Evolutionary conservation across 2,329 filamentous ascomycete genomes (phyloP).

Genomic region (Ophiostoma sp.): DNA sequence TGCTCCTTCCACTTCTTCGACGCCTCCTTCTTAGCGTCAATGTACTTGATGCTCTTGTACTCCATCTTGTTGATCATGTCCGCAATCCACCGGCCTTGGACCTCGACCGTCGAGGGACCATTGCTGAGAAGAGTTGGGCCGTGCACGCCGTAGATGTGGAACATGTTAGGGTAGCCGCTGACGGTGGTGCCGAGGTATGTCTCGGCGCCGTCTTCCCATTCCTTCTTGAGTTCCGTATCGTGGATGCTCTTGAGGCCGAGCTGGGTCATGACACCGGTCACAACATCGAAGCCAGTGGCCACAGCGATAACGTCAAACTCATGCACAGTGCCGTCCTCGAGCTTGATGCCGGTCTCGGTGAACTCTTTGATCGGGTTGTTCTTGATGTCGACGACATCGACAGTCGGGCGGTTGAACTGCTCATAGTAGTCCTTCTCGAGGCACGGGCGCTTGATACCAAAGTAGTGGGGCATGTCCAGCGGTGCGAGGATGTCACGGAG

Average conservation of each 20-base stretch:
- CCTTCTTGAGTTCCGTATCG: constrained; percentile 36
- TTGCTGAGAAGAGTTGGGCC: constrained; percentile 52
- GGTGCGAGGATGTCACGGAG: constrained; percentile 50
- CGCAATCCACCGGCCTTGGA: constrained; percentile 53
- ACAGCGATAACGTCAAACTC: constrained; percentile 43
- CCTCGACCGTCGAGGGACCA: constrained; percentile 49
- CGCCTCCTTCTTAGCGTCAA: constrained; percentile 69
- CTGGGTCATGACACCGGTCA: constrained; percentile 38
- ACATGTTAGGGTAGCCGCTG: constrained; percentile 46
- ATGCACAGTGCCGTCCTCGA: constrained; percentile 38
- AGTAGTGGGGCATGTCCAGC: constrained; percentile 46
- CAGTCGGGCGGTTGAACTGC: constrained; percentile 41
- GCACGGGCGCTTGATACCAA: constrained; percentile 48
- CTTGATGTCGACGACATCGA: constrained; percentile 41
- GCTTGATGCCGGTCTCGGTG: constrained; percentile 38
- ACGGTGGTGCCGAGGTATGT: constrained; percentile 44
- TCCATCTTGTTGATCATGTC: constrained; percentile 47
- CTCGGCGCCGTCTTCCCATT: constrained; percentile 39
- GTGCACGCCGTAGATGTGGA: constrained; percentile 52
- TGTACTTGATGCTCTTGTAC: constrained; percentile 42
- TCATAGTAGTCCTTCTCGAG: constrained; percentile 44
- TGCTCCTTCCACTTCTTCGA: constrained; percentile 86
- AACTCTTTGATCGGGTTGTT: constrained; percentile 39
- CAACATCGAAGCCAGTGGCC: constrained; percentile 42
- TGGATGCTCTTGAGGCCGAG: constrained; percentile 41